Evolutionary conservation across 257 asterid species (phyloP).

Genomic region (Handroanthus guayacan): DNA sequence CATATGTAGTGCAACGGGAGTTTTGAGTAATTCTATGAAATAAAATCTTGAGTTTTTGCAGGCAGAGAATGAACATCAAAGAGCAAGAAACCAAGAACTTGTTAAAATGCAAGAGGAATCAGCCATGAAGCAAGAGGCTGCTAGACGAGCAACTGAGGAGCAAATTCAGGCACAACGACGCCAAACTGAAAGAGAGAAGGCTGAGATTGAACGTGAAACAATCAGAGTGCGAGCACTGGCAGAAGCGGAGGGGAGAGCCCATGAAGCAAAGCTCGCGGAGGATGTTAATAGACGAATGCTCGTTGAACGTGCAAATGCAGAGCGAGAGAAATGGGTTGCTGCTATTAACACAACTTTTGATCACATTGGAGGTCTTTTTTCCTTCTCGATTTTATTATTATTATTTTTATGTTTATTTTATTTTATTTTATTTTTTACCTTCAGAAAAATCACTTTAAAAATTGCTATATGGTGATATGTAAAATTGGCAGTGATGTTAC

Average conservation of each 20-base stretch:
- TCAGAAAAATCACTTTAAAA: background rate
- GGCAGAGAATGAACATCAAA: slow-evolving; percentile 96
- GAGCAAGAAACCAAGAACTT: slow-evolving; percentile 91
- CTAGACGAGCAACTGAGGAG: slow-evolving; percentile 95
- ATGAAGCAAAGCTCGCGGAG: slow-evolving; percentile 94
- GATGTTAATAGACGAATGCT: slow-evolving; percentile 86
- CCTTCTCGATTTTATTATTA: slow-evolving; percentile 1
- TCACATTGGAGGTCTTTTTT: slow-evolving; percentile 86
- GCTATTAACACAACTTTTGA: slow-evolving; percentile 94
- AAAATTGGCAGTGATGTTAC: background rate
- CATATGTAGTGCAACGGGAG: slow-evolving; percentile 8
- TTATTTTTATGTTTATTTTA: too few species aligned
- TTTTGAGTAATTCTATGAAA: background rate
- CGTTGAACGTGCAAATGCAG: slow-evolving; percentile 89
- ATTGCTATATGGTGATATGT: slow-evolving; percentile 8
- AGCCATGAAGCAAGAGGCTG: slow-evolving; percentile 89
- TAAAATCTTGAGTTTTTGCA: slow-evolving; percentile 42
- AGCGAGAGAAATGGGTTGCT: slow-evolving; percentile 94
- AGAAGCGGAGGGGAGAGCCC: slow-evolving; percentile 98
- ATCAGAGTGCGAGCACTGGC: slow-evolving; percentile 78
- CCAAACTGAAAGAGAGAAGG: slow-evolving; percentile 88
- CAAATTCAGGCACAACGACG: slow-evolving; percentile 97
- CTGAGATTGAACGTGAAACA: slow-evolving; percentile 91
- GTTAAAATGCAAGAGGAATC: slow-evolving; percentile 99
- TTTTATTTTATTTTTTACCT: background rate